Percentiles rank a stretch among this genome's conserved stretches.
Conservation (phyloP, 129 eudicot species). For the Helianthus tuberosus region DNA sequence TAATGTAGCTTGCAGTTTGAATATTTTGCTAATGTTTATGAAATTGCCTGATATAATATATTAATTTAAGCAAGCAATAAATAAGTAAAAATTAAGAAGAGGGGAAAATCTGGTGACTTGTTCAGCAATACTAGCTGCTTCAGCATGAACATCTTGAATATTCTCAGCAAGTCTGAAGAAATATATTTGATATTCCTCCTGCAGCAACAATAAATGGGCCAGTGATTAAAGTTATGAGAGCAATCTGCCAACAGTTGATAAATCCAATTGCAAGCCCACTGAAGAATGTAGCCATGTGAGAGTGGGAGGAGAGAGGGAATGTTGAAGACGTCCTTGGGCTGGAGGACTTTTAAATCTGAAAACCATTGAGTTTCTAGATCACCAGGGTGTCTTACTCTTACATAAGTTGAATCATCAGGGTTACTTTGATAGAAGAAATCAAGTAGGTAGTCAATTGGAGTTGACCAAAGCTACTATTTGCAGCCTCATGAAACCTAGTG, state of each 20-base stretch:
- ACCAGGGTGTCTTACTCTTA: constrained; percentile 24
- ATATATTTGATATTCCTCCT: constrained; percentile 97
- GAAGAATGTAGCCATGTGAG: constrained; percentile 94
- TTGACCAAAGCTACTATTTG: constrained; percentile 78
- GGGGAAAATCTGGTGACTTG: constrained; percentile 55
- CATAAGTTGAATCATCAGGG: constrained; percentile 49
- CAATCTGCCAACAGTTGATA: constrained; percentile 96
- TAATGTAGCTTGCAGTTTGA: constrained; percentile 93
- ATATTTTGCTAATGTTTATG: constrained; percentile 90
- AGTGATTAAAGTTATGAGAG: constrained; percentile 83
- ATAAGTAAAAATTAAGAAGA: not conserved
- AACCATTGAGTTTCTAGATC: constrained; percentile 3
- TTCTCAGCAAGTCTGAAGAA: constrained; percentile 98
- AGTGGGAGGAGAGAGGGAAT: constrained; percentile 36
- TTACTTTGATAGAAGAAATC: constrained; percentile 69
- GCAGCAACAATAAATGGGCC: constrained; percentile 99
- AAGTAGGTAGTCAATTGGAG: constrained; percentile 58
- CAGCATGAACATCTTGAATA: constrained; percentile 98
- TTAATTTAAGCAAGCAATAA: constrained; percentile 1
- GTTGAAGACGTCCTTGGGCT: constrained; percentile 62
- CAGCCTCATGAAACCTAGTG: constrained; percentile 90
- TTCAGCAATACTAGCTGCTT: constrained; percentile 99
- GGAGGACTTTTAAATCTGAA: constrained; percentile 35
- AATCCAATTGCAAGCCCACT: constrained; percentile 94
- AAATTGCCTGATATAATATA: constrained; percentile 65